phyloP scores from a whole-genome alignment of 2,329 filamentous ascomycete species.

The Fusarium multiceps region DNA sequence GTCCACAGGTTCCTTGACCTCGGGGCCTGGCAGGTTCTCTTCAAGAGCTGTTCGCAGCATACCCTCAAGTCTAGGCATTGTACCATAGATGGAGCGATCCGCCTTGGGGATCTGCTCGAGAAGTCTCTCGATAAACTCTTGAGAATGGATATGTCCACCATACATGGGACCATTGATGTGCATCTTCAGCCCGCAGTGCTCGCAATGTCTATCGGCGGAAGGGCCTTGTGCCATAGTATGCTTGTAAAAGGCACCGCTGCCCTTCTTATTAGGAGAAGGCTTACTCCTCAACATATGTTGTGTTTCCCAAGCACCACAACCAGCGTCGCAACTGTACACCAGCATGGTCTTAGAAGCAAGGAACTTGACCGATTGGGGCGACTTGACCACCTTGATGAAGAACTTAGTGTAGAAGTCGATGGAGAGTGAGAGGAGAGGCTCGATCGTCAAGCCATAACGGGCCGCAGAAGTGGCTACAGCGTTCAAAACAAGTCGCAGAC shows the following conservation, averaged over 20 bases:
- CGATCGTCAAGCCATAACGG: conserved; percentile 86
- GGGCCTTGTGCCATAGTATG: conserved; percentile 80
- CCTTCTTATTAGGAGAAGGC: conserved; percentile 75
- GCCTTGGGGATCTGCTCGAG: conserved; percentile 76
- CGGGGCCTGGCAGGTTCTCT: conserved; percentile 64
- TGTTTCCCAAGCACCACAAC: conserved; percentile 91
- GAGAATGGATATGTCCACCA: conserved; percentile 86
- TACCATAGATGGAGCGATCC: conserved; percentile 79
- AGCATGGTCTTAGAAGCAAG: conserved; percentile 92
- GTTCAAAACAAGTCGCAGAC: conserved; percentile 86
- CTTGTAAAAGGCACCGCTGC: conserved; percentile 78
- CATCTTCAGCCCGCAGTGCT: conserved; percentile 86
- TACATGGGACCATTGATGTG: conserved; percentile 96
- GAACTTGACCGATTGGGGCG: conserved; percentile 89
- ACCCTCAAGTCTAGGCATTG: conserved; percentile 83
- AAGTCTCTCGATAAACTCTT: conserved; percentile 82
- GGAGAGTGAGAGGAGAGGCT: conserved; percentile 90
- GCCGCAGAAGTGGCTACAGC: conserved; percentile 83
- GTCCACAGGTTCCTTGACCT: conserved; percentile 53
- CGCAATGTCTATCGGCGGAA: conserved; percentile 72
- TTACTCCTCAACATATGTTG: conserved; percentile 81
- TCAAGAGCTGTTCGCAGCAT: conserved; percentile 92
- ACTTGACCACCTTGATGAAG: conserved; percentile 84
- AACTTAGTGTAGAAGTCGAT: conserved; percentile 96
- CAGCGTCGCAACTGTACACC: conserved; percentile 88